Evolutionary conservation across 208 protist species (phyloP), one percentile per base, ranked within the genome.

Genomic region (Giardia muris): DNA sequence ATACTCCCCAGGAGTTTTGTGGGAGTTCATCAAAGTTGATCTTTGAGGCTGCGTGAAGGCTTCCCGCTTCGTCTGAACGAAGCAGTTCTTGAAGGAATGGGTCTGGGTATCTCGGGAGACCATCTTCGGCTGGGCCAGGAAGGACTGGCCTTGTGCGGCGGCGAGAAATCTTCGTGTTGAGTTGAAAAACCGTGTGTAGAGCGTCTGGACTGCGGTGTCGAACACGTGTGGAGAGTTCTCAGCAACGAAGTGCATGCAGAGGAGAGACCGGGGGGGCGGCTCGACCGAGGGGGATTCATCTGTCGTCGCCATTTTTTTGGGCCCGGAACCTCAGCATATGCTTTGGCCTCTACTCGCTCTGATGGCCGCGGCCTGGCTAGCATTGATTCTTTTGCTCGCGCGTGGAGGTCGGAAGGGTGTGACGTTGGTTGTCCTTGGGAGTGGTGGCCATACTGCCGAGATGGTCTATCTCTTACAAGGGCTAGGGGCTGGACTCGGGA

Each of bases 1-100:
- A n/a, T 90, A 90, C n/a, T 90, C 87, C 2, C 87, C 87, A 43
- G n/a, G 2, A 2, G 44, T 90, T 90, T 90, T 90, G 1, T 90
- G 45, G n/a, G 87, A 90, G n/a, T 45, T 45, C 2, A 47, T 43
- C 1, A 90, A n/a, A n/a, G 45, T 90, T 0, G 43, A 30, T 47
- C 45, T 90, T 22, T 47, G 45, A 1, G 87, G 87, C 87, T 90
- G 87, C 1, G 44, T 90, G 45, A 4, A 47, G 10, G 87, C 87
- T n/a, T 90, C 87, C 2, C 87, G 87, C 1, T 22, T 47, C 4
- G 87, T 47, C 45, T 90, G 43, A n/a, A 2, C 43, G 2, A 47
- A 48, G 19, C n/a, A 43, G 10, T 90, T 2, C 2, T 47, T 3
- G 48, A 90, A 90, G 2, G 1, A 2, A 4, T 4, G 19, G 1